Evolutionary conservation across 2,329 filamentous ascomycete genomes (phyloP), one percentile per base, ranked within the genome.

Genomic region (Cytospora paraplurivora): DNA sequence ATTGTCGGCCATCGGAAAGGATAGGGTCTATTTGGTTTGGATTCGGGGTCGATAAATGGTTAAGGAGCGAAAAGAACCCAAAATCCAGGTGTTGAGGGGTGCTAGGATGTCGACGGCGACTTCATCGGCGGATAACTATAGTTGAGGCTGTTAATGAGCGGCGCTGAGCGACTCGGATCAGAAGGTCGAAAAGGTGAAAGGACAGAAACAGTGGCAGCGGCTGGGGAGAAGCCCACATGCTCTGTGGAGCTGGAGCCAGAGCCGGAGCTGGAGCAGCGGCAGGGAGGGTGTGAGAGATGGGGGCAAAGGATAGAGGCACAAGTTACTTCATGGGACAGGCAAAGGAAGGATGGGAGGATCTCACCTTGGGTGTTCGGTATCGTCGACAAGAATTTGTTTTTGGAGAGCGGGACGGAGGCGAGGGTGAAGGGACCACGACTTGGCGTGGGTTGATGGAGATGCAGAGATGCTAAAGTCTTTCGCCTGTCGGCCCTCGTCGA

Each of bases 1-100:
- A 70, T 86, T 82, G 74, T 85, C 82, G 68, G 81, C 79, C 81
- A 84, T 83, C 47, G 58, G 58, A 38, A 59, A 47, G n/a, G n/a
- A 19, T 21, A 21, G 44, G 34, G 54, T 61, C 38, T 49, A 47
- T 38, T 56, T 59, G 50, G 41, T 52, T 50, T 47, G 59, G 59
- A 54, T 61, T 57, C 64, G 49, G 55, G 49, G 54, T 56, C 41
- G 54, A 58, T 57, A 34, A n/a, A 51, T 34, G 60, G 34, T 44
- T 50, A 58, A 58, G 49, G 54, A 63, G 58, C 54, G 57, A 59
- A 54, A 47, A 60, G 53, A 47, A 49, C 58, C 54, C 57, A 52
- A 38, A 50, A 38, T 52, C 51, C 35, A 61, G 41, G 59, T 49
- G 49, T 52, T 47, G 51, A 64, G 44, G 33, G n/a, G 44, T 38